These are phyloP conservation scores for Spatholobus suberectus DNA, from an alignment of 306 rosid species.

Conservation along the genomic window DNA sequence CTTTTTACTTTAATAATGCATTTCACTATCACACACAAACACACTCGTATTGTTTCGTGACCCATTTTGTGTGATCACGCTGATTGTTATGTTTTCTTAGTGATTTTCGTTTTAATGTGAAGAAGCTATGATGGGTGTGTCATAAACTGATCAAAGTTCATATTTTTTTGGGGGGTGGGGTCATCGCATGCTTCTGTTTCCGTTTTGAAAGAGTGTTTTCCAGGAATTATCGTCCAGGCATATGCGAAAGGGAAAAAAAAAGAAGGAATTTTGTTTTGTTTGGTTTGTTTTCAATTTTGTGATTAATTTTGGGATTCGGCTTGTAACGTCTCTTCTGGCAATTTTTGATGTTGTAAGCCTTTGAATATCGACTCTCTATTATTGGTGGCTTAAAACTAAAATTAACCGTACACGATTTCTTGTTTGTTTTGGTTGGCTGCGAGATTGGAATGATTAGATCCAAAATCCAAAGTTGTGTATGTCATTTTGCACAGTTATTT, in stretches of 20 bases:
- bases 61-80: conserved; percentile 33
- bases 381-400: not conserved
- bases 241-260: not conserved
- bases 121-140: conserved; percentile 27
- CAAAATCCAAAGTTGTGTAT: conserved; percentile 37
- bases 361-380: conserved; percentile 11
- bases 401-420: not conserved
- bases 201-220: not conserved
- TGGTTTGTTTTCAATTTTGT: not conserved
- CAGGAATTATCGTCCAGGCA: conserved; percentile 27
- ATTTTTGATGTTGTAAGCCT: not conserved
- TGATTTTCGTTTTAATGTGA: not conserved
- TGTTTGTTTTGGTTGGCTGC: not conserved
- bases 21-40: conserved; percentile 17
- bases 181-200: conserved; percentile 3
- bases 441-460: conserved; percentile 43
- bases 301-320: not conserved
- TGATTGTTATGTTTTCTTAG: conserved; percentile 11
- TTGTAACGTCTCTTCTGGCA: not conserved
- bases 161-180: conserved; percentile 33
- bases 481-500: conserved; percentile 36
- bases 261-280: not conserved
- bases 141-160: conserved; percentile 29
- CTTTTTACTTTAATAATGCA: not conserved
- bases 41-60: not conserved